A percentile compares a stretch with the other conserved stretches of the same genome.
These are phyloP conservation scores for Fusarium guadeloupense DNA, from an alignment of 2,329 filamentous ascomycete genomes.

Conservation along the genomic window DNA sequence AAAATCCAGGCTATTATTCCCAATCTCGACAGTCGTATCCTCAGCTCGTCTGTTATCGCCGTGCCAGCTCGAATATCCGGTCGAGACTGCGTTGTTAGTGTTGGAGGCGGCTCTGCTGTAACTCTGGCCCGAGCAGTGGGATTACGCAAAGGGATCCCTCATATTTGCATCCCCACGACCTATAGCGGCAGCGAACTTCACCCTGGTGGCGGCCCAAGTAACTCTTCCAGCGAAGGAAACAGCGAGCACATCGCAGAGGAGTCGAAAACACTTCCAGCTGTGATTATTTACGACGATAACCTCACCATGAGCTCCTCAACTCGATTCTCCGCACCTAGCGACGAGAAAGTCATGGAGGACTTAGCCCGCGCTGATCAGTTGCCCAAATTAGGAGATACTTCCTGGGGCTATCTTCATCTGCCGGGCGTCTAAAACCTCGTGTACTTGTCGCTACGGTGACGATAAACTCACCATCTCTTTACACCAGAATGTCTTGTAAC, in stretches of 20 bases:
- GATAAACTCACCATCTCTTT: neutral
- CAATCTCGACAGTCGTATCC: conserved; percentile 46
- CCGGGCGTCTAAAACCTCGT: conserved; percentile 46
- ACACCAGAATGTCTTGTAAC: conserved; percentile 13
- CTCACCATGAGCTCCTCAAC: conserved; percentile 44
- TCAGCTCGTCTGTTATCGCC: conserved; percentile 46
- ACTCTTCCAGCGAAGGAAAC: neutral
- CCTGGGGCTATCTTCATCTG: conserved; percentile 51
- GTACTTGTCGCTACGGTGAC: neutral
- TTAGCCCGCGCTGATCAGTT: conserved; percentile 15
- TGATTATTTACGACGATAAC: conserved; percentile 53
- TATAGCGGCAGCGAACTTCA: conserved; percentile 68
- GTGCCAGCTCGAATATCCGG: conserved; percentile 39
- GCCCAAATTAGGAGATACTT: conserved; percentile 40
- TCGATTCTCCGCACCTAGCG: conserved; percentile 44
- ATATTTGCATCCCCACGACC: conserved; percentile 68
- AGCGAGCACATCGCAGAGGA: neutral
- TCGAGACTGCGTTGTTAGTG: conserved; percentile 67
- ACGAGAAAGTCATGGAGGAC: conserved; percentile 27
- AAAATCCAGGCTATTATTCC: conserved; percentile 48
- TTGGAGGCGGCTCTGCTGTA: conserved; percentile 70
- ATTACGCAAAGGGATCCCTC: conserved; percentile 61
- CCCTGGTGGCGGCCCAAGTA: neutral
- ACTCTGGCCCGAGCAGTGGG: conserved; percentile 66
- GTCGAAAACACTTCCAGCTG: conserved; percentile 38